Percentiles rank a stretch among this genome's conserved stretches.
Conservation (phyloP, 768 basidiomycete genomes). For the Amanita thiersii region DNA sequence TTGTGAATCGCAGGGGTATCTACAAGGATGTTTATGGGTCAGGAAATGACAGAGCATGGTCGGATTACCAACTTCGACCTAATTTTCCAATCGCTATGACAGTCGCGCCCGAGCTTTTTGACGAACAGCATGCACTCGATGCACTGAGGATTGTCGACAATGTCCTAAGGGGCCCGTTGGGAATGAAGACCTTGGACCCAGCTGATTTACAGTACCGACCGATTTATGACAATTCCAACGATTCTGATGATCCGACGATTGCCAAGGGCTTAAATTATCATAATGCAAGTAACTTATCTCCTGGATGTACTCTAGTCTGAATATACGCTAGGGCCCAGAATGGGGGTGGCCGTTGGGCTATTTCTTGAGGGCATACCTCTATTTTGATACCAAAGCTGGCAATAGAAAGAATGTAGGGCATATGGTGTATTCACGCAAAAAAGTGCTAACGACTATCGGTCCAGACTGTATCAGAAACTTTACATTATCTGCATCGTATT, state of each 20-base stretch:
- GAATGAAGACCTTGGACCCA: slow-evolving; percentile 95
- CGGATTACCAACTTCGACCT: slow-evolving; percentile 90
- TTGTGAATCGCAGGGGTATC: slow-evolving; percentile 88
- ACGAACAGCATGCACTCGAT: slow-evolving; percentile 66
- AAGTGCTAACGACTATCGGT: slow-evolving; percentile 6
- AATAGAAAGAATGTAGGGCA: slow-evolving; percentile 52
- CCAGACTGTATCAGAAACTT: slow-evolving; percentile 61
- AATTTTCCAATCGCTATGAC: slow-evolving; percentile 97
- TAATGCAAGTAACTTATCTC: slow-evolving; percentile 42
- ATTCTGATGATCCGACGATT: slow-evolving; percentile 70
- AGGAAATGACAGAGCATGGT: slow-evolving; percentile 82
- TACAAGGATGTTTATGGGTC: slow-evolving; percentile 99
- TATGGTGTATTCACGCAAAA: not conserved
- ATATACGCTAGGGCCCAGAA: slow-evolving; percentile 63
- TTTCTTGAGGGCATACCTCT: slow-evolving; percentile 87
- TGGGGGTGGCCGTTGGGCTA: slow-evolving; percentile 97
- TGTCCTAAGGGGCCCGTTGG: slow-evolving; percentile 78
- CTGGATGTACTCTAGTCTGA: slow-evolving; percentile 10
- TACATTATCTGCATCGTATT: slow-evolving; percentile 72
- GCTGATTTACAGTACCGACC: slow-evolving; percentile 84
- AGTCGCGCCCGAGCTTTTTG: slow-evolving; percentile 93
- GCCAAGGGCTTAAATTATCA: slow-evolving; percentile 97
- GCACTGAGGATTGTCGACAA: slow-evolving; percentile 78
- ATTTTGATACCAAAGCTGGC: slow-evolving; percentile 73
- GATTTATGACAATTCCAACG: slow-evolving; percentile 89